Conservation (phyloP, 331 rosid species). For the Pyracantha coccinea region DNA sequence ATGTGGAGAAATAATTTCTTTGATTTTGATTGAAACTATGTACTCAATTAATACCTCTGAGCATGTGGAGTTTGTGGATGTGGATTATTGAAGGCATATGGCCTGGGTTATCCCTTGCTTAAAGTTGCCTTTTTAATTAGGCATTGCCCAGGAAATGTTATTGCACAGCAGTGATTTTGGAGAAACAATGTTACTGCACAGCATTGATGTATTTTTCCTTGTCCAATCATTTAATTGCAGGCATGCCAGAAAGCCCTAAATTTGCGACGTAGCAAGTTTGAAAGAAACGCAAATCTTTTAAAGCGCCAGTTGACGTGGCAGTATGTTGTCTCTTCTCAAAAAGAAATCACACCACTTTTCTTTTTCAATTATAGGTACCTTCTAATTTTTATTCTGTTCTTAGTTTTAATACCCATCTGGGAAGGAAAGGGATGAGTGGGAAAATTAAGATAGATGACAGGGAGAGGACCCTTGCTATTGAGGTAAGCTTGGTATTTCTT, state of each 20-base stretch:
- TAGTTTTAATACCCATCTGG: slow-evolving; percentile 71
- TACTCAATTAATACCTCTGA: not conserved
- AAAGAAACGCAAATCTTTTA: slow-evolving; percentile 48
- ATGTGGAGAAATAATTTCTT: not conserved
- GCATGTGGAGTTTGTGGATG: not conserved
- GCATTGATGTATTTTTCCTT: not conserved
- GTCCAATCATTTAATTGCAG: slow-evolving; percentile 25
- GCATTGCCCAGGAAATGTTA: not conserved
- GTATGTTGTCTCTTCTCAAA: slow-evolving; percentile 35
- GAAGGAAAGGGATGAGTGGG: slow-evolving; percentile 88
- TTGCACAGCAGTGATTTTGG: not conserved
- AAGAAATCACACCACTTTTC: not conserved
- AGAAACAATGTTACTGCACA: too few relatives aligned
- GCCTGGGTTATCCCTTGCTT: not conserved
- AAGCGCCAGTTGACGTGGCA: slow-evolving; percentile 78
- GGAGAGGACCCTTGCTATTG: slow-evolving; percentile 65
- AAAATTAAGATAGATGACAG: slow-evolving; percentile 55
- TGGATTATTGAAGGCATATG: not conserved
- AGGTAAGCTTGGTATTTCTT: slow-evolving; percentile 39
- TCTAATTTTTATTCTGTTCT: not conserved
- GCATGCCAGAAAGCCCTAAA: slow-evolving; percentile 63
- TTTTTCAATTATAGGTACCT: not conserved
- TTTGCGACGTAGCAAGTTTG: slow-evolving; percentile 44
- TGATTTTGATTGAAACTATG: not conserved
- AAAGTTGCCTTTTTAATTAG: not conserved